Percentiles rank a stretch among this genome's conserved stretches.
Evolutionary conservation across 306 rosid species (phyloP).

Genomic region (Medicago lupulina): DNA sequence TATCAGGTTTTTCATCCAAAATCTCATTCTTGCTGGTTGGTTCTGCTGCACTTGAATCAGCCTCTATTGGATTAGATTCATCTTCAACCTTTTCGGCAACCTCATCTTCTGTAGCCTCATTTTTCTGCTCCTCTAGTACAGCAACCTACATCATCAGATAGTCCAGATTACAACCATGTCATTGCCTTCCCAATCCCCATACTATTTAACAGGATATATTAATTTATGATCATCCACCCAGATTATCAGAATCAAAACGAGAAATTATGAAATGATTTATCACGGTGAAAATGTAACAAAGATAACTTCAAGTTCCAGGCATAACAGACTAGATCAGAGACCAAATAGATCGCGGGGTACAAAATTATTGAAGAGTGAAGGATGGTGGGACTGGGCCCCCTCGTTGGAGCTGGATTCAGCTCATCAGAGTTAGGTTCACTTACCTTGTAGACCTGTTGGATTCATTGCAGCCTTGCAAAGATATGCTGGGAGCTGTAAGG

Average conservation of each 20-base stretch:
- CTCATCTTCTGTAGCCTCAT: constrained; percentile 66
- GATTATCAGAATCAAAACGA: constrained; percentile 2
- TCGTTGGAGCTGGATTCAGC: not conserved
- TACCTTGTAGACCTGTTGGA: not conserved
- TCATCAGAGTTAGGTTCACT: constrained; percentile 12
- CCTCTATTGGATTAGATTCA: constrained; percentile 61
- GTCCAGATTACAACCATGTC: constrained; percentile 38
- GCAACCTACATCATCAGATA: constrained; percentile 69
- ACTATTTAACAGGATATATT: constrained; percentile 23
- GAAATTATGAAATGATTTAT: constrained; percentile 21
- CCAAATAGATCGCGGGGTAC: not conserved
- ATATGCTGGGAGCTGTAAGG: not conserved
- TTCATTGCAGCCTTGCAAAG: not conserved
- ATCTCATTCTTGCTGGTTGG: constrained; percentile 52
- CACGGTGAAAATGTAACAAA: constrained; percentile 12
- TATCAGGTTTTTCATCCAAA: constrained; percentile 88
- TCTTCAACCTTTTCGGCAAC: constrained; percentile 67
- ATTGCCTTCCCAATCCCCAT: constrained; percentile 13
- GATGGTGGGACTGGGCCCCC: not conserved
- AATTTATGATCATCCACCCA: constrained; percentile 13
- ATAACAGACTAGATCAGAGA: constrained; percentile 11
- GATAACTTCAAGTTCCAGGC: constrained; percentile 18
- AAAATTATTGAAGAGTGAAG: not conserved
- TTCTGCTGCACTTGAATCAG: constrained; percentile 55
- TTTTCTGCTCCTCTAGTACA: constrained; percentile 84